Conservation (phyloP, 2,329 filamentous ascomycete genomes). For the Xylariaceae sp. region DNA sequence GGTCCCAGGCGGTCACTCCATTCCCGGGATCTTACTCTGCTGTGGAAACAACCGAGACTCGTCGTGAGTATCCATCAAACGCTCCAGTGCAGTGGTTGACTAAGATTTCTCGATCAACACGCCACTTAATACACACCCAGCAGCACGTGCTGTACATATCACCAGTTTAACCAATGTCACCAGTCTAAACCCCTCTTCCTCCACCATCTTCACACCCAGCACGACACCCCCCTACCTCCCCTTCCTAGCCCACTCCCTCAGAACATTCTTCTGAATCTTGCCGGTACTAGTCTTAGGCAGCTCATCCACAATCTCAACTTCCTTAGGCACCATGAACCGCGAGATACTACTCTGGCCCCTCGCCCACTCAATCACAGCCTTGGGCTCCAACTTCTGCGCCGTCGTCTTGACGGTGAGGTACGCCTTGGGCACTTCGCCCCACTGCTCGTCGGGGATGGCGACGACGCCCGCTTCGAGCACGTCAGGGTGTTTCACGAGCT, state of each 20-base stretch:
- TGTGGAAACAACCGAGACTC: too few relatives aligned
- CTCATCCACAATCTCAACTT: conserved; percentile 77
- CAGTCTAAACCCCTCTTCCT: too few relatives aligned
- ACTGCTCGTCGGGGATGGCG: conserved; percentile 81
- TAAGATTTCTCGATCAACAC: too few relatives aligned
- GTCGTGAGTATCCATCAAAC: too few relatives aligned
- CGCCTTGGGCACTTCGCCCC: conserved; percentile 95
- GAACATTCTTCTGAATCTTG: conserved; percentile 92
- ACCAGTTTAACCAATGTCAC: too few relatives aligned
- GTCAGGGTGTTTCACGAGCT: conserved; percentile 83
- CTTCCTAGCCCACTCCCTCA: conserved; percentile 77
- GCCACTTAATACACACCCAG: too few relatives aligned
- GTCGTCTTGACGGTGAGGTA: conserved; percentile 78
- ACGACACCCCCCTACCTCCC: not conserved
- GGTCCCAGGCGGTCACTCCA: too few relatives aligned
- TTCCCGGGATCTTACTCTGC: too few relatives aligned
- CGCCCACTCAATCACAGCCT: conserved; percentile 82
- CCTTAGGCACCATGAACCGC: conserved; percentile 79
- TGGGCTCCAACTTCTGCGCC: conserved; percentile 48
- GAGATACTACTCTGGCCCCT: conserved; percentile 77
- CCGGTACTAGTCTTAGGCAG: conserved; percentile 96
- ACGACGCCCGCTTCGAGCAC: conserved; percentile 92
- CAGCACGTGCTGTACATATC: too few relatives aligned
- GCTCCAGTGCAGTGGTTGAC: too few relatives aligned
- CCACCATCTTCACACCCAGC: too few relatives aligned